phyloP scores from a whole-genome alignment of 441 rosid species.

The Omphalea diandra region DNA sequence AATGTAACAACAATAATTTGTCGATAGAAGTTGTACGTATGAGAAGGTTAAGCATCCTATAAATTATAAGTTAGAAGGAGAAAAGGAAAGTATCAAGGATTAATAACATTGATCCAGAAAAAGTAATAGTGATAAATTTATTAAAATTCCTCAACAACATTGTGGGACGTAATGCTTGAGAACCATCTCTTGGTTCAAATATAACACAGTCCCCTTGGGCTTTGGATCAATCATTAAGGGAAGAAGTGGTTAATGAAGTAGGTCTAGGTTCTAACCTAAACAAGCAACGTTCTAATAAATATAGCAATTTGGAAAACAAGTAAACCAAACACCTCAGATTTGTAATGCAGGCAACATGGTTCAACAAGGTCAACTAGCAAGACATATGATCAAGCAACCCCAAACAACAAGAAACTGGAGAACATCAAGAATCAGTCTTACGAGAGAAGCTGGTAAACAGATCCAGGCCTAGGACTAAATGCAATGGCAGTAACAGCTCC shows the following conservation, averaged over 20 bases:
- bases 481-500: constrained; percentile 98
- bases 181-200: not conserved
- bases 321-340: not conserved
- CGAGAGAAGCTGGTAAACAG: constrained; percentile 91
- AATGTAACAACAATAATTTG: no score
- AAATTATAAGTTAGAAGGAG: not conserved
- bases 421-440: constrained; percentile 47
- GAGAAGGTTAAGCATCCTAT: not conserved
- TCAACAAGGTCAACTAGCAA: not conserved
- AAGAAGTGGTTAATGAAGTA: not conserved
- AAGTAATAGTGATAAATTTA: not conserved
- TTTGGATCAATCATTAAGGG: not conserved
- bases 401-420: constrained; percentile 4
- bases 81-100: no score
- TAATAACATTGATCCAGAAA: not conserved
- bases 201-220: not conserved
- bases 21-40: not conserved
- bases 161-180: not conserved
- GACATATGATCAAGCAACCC: not conserved
- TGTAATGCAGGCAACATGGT: not conserved
- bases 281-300: not conserved
- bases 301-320: constrained; percentile 11
- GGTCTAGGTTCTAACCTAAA: constrained; percentile 5
- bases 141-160: not conserved
- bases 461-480: constrained; percentile 94